Base-by-base conservation (phyloP, 306 rosid genomes). In the Leucaena leucocephala region DNA sequence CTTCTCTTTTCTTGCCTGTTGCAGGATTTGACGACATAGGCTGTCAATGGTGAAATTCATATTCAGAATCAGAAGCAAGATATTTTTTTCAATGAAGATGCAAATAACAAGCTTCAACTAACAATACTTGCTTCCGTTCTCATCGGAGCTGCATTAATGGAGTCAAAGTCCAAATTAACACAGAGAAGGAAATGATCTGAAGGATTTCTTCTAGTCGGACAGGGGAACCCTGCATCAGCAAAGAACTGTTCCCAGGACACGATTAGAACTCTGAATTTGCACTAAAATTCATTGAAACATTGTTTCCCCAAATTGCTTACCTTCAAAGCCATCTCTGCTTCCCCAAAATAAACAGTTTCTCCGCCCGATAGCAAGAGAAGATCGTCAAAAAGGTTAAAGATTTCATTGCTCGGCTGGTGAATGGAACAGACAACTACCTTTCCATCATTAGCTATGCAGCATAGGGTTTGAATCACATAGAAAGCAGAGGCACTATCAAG, bases 401-500 rank as follows among this genome's bases (percentile, higher is more conserved):
- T 78, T 74, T 88, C 91, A 61, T 84, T 73, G 49, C 86, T 81
- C 4, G 88, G 88, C 58, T 88, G 88, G 80, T 88, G 89, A 84
- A 88, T 76, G 13, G 91, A 88, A 44, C 89, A 83, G 40, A 88
- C 55, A 39, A 88, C 86, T 1, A 86, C 80, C 35, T 83, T 73
- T 12, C 89, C 91, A 76, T 85, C 84, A 19, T 67, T 62, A 50
- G 91, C 91, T 27, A 88, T 63, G 62, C 83, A 83, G 76, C 81
- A 42, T 38, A 88, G 86, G 17, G 89, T 72, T 77, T 81, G 87
- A 40, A 83, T 76, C 13, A 88, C 89, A 14, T 78, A 88, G 83
- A 88, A 85, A 69, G 91, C 89, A 0, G 91, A 88, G 68, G 85
- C 89, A 74, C 91, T 88, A 43, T 88, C 91, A 71, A 88, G 89